Evolutionary conservation across 257 asterid genomes (phyloP).

Genomic region (Orobanche coerulescens): DNA sequence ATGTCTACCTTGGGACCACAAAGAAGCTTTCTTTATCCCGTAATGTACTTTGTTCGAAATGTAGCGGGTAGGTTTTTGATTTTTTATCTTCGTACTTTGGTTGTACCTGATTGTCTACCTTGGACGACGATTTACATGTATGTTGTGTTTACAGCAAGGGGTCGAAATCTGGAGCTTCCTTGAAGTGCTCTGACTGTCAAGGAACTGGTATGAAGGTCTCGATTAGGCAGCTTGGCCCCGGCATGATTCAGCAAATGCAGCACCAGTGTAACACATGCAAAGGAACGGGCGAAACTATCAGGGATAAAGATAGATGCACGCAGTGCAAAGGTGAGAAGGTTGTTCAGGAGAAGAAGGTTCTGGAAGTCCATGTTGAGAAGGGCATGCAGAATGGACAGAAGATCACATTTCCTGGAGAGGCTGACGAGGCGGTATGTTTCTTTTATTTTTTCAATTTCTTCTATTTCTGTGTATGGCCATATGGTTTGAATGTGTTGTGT

Average conservation of each 20-base stretch:
- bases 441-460: neutral
- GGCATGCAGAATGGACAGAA: conserved; percentile 73
- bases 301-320: conserved; percentile 51
- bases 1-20: conserved; percentile 43
- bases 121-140: neutral
- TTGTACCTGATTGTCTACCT: neutral
- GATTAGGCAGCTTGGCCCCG: conserved; percentile 55
- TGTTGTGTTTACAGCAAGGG: conserved; percentile 39
- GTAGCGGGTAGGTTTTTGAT: conserved; percentile 43
- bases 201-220: conserved; percentile 68
- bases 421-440: conserved; percentile 56
- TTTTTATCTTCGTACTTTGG: neutral
- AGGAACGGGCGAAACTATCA: conserved; percentile 64
- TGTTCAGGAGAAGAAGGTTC: conserved; percentile 52
- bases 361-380: conserved; percentile 66
- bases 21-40: conserved; percentile 63
- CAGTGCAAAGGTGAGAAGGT: conserved; percentile 71
- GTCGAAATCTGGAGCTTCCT: conserved; percentile 61
- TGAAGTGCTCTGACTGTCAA: conserved; percentile 55
- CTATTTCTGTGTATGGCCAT: neutral
- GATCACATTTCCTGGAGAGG: conserved; percentile 68
- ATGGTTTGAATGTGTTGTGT: neutral
- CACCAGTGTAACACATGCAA: conserved; percentile 60
- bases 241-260: conserved; percentile 81
- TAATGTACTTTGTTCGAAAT: conserved; percentile 54